Evolutionary conservation across 2,329 filamentous ascomycete species (phyloP).

Genomic region (Phyllosticta paracitricarpa): DNA sequence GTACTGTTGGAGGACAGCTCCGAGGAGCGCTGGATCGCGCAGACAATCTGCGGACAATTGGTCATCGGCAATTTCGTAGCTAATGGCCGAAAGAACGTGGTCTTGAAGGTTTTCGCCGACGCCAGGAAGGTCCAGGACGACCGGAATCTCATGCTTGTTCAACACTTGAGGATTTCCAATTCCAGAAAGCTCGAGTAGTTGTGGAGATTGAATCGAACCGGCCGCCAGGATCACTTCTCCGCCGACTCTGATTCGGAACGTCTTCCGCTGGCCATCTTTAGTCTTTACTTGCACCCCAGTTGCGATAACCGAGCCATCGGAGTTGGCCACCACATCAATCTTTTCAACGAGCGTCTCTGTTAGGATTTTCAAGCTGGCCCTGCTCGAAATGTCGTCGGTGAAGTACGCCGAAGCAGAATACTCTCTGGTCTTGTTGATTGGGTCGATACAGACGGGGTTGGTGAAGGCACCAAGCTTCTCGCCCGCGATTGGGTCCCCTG

Average conservation of each 20-base stretch:
- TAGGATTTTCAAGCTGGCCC: conserved; percentile 10
- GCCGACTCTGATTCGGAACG: conserved; percentile 15
- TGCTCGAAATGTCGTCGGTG: not conserved
- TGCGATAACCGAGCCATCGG: not conserved
- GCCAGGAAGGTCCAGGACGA: conserved; percentile 15
- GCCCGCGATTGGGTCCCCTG: conserved; percentile 11
- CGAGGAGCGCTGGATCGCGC: conserved; percentile 16
- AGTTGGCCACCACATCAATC: conserved; percentile 8
- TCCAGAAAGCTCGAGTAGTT: conserved; percentile 12
- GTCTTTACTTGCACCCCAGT: conserved; percentile 1
- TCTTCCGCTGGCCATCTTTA: conserved; percentile 3
- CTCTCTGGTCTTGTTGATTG: conserved; percentile 5
- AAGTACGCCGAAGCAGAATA: conserved; percentile 13
- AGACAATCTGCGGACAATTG: conserved; percentile 17
- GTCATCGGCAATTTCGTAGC: conserved; percentile 8
- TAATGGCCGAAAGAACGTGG: conserved; percentile 14
- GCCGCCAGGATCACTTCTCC: conserved; percentile 20
- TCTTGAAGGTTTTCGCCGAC: conserved; percentile 28
- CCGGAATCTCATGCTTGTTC: conserved; percentile 11
- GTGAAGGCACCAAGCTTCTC: conserved; percentile 12
- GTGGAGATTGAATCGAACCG: conserved; percentile 17
- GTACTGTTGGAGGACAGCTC: conserved; percentile 15
- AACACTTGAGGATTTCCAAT: conserved; percentile 13
- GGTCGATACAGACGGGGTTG: conserved; percentile 4
- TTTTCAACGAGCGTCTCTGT: conserved; percentile 6